Evolutionary conservation across 108 stramenopile genomes (phyloP).

Genomic region (Skeletonema grethae): DNA sequence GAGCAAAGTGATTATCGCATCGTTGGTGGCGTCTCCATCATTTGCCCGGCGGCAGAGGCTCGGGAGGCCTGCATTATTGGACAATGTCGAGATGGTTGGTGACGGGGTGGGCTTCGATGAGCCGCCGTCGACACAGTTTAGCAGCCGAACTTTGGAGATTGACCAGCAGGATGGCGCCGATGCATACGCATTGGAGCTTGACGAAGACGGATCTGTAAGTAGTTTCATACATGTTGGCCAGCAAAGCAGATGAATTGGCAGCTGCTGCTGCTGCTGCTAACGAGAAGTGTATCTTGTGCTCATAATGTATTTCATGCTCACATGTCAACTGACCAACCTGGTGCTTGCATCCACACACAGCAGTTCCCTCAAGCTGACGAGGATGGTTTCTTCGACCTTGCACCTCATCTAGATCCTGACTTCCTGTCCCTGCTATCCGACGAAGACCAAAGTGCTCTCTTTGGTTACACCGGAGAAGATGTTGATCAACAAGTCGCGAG

Average conservation of each 20-base stretch:
- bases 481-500: background rate
- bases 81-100: background rate
- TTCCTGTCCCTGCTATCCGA: background rate
- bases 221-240: background rate
- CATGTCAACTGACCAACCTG: background rate
- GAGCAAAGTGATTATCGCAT: background rate
- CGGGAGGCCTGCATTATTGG: background rate
- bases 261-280: no score
- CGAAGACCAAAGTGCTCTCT: background rate
- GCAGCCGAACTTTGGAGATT: background rate
- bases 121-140: background rate
- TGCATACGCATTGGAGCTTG: background rate
- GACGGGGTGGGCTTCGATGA: background rate
- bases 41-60: constrained; percentile 1
- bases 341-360: background rate
- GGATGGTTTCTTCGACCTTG: background rate
- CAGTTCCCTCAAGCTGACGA: background rate
- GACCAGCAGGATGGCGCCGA: background rate
- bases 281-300: no score
- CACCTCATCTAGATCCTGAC: background rate
- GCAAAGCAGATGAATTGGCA: no score
- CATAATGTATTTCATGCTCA: background rate
- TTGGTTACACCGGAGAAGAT: background rate
- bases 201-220: background rate
- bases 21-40: background rate